Evolutionary conservation across 441 rosid genomes (phyloP).

Genomic region (Pelargonium australe): DNA sequence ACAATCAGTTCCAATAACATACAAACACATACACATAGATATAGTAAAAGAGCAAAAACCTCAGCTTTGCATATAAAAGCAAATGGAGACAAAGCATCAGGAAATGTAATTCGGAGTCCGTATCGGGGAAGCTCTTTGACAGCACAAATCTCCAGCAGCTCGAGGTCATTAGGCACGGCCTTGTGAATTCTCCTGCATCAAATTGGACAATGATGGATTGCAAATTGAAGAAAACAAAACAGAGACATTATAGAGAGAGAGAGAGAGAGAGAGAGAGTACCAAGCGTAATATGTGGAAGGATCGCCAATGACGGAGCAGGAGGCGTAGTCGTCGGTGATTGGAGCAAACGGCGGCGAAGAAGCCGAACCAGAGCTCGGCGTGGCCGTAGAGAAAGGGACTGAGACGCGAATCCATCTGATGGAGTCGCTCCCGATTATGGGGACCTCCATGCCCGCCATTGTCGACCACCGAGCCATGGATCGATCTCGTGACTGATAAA

Average conservation of each 20-base stretch:
- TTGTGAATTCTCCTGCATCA: conserved; percentile 56
- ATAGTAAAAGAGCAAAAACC: conserved; percentile 23
- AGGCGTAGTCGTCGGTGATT: conserved; percentile 42
- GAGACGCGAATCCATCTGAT: conserved; percentile 60
- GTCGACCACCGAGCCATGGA: conserved; percentile 23
- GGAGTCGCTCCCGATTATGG: conserved; percentile 54
- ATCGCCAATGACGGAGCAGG: conserved; percentile 41
- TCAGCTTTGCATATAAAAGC: conserved; percentile 44
- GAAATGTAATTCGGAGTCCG: conserved; percentile 63
- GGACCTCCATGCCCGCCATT: conserved; percentile 66
- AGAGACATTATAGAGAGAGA: not conserved
- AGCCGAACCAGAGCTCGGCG: not conserved
- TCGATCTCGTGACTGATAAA: conserved; percentile 9
- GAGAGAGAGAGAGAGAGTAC: conserved; percentile 21
- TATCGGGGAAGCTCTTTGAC: conserved; percentile 38
- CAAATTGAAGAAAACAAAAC: not conserved
- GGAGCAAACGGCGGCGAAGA: conserved; percentile 26
- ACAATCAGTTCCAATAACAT: not conserved
- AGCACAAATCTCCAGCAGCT: conserved; percentile 64
- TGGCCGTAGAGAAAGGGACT: conserved; percentile 29
- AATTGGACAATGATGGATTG: not conserved
- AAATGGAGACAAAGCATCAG: conserved; percentile 58
- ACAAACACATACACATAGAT: not conserved
- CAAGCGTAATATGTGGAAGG: conserved; percentile 44
- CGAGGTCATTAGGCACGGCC: conserved; percentile 41